These are phyloP conservation scores for Rhizomucor miehei DNA, from an alignment of 371 early-diverging fungal species.

Conservation along the genomic window DNA sequence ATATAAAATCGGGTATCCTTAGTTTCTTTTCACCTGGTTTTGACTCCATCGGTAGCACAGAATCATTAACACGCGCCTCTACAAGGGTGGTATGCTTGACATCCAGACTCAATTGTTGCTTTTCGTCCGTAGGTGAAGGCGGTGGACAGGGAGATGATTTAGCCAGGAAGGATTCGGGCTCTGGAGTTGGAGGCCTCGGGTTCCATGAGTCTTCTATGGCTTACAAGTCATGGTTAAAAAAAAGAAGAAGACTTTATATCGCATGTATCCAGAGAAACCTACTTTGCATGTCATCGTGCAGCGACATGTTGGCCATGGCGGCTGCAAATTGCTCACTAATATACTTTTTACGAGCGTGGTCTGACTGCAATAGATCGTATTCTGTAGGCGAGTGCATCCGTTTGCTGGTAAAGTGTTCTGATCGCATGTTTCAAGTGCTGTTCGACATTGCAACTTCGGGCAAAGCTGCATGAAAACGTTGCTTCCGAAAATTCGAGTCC, in stretches of 20 bases:
- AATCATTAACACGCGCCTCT: conserved; percentile 19
- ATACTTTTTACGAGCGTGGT: conserved; percentile 16
- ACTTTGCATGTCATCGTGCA: conserved; percentile 1
- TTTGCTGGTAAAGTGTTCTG: neutral
- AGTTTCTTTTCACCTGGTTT: conserved; percentile 24
- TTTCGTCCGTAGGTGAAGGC: too few species aligned
- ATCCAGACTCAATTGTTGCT: conserved; percentile 4
- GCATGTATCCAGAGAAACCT: too few species aligned
- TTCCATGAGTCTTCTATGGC: neutral
- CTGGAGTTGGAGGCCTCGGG: neutral
- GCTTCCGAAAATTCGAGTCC: too few species aligned
- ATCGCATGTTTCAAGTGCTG: too few species aligned
- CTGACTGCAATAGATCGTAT: conserved; percentile 6
- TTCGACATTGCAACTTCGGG: too few species aligned
- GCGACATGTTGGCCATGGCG: conserved; percentile 20
- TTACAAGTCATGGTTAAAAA: too few species aligned
- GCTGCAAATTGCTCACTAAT: conserved; percentile 20
- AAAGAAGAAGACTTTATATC: too few species aligned
- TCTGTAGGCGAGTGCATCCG: conserved; percentile 22
- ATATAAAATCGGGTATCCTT: conserved; percentile 35
- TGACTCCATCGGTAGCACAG: conserved; percentile 28
- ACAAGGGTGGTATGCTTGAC: conserved; percentile 13
- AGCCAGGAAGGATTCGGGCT: conserved; percentile 3
- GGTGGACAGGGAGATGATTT: too few species aligned
- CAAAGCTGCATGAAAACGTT: too few species aligned